Base-by-base conservation (phyloP, 176 grass and related monocot genomes). In the Leersia perrieri region DNA sequence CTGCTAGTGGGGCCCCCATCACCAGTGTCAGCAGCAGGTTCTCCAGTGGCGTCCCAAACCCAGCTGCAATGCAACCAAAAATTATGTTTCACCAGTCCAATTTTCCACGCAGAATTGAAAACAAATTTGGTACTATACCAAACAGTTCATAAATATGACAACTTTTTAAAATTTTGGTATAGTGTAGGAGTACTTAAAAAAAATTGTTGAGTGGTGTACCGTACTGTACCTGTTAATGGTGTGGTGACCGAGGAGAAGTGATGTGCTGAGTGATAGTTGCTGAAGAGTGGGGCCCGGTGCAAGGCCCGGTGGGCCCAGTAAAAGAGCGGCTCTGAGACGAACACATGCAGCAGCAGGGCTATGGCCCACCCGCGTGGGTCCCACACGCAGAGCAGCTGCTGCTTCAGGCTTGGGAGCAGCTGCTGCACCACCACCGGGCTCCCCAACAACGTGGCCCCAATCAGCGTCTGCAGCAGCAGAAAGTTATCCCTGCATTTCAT, bases 271-370 rank as follows among this genome's bases (percentile, higher is more conserved):
- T 98, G 96, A 88, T 86, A 93, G 38, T 25, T 70, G 57, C 67
- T 26, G 88, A 93, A 91, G 71, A 95, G 84, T 29, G 80, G 81
- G 70, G 29, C 72, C 60, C 61, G 1, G 45, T 98, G 96, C 4
- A 95, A 78, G 84, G 81, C 81, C 73, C 95, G 72, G 81, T 98
- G 95, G 64, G 85, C 87, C 82, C 80, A 78, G 77, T 98, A 98
- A 82, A 90, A 98, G n/a, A 89, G 53, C 13, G 92, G 82, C 92
- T 98, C 95, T 73, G 95, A 85, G 74, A 98, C 83, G 22, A 61
- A 76, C 80, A 98, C 86, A 33, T 98, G 95, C 62, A 98, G 70
- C n/a, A 87, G 51, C 80, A 98, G 80, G 7, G 88, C 85, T 34
- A 92, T 49, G 60, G 85, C 65, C 73, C 44, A 84, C 3, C 95